Conservation (phyloP, 1,284 basidiomycete genomes). For the Veloboletus limbatus region DNA sequence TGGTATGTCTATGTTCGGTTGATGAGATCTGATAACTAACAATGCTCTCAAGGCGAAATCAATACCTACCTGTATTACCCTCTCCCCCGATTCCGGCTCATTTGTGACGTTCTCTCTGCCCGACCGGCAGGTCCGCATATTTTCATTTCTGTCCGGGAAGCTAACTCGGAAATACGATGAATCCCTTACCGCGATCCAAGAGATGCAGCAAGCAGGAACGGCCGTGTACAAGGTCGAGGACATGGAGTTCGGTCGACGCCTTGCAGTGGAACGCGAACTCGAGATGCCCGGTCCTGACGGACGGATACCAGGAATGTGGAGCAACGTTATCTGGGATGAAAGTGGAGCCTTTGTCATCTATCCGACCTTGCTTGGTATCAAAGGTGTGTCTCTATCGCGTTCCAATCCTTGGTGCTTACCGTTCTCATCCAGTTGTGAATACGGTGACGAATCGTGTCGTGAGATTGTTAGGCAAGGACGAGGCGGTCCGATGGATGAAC, state of each 20-base stretch:
- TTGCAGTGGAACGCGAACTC: constrained; percentile 90
- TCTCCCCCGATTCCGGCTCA: constrained; percentile 84
- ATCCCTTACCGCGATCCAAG: constrained; percentile 85
- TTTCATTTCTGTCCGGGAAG: constrained; percentile 89
- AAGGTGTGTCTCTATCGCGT: constrained; percentile 53
- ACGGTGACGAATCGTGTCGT: constrained; percentile 92
- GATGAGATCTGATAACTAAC: neutral
- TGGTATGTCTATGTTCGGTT: constrained; percentile 39
- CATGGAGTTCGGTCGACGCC: constrained; percentile 98
- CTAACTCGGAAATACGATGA: constrained; percentile 94
- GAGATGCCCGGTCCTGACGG: constrained; percentile 77
- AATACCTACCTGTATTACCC: constrained; percentile 84
- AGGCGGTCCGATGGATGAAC: constrained; percentile 89
- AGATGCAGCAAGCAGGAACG: constrained; percentile 96
- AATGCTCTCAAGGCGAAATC: constrained; percentile 72
- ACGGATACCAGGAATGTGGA: constrained; percentile 66
- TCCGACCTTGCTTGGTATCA: constrained; percentile 91
- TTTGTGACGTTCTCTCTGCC: constrained; percentile 92
- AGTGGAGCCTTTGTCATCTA: constrained; percentile 93
- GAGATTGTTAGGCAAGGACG: constrained; percentile 90
- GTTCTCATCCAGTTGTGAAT: constrained; percentile 75
- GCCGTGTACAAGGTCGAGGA: constrained; percentile 91
- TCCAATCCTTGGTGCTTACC: neutral
- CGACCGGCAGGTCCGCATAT: constrained; percentile 91
- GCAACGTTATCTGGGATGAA: constrained; percentile 95